Base-by-base conservation (phyloP, 495 filamentous ascomycete species). In the Cryomyces antarcticus region DNA sequence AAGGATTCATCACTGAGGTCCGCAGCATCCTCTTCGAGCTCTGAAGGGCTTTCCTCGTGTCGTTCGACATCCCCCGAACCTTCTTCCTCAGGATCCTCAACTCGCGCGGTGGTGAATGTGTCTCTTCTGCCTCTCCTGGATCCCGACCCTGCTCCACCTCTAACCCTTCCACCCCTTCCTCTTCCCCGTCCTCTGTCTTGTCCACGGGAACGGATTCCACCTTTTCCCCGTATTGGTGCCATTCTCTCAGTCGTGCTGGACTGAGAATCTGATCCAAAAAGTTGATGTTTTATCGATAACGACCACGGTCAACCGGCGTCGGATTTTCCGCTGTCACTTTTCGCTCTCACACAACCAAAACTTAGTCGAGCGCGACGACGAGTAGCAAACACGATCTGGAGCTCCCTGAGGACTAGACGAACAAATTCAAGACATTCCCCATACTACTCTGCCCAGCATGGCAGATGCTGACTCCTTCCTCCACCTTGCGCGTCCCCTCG, bases 401-500 rank as follows among this genome's bases (percentile, higher is more conserved):
- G 17, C 17, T 24, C 17, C 17, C 17, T 24, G 17, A 24, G 17
- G 17, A 24, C 2, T 24, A 1, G 17, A 24, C 1, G 2, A 24
- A 24, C 17, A 24, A 2, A 24, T 24, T 24, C 17, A 24, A 24
- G 17, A 24, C 17, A 2, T 2, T 2, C 17, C 2, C 17, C 17
- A 24, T 24, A 24, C 17, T 24, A 24, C 1, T 35, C 31, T 35
- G 33, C 38, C 27, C 38, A 28, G n/a, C 63, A 95, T 95, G 88
- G 77, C 82, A 53, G 76, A 80, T 53, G 67, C 72, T 46, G 78
- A 84, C 55, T 80, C 80, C 30, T 96, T 94, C 65, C 69, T 97
- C 53, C 92, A 97, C 61, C 79, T 97, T 47, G 79, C 88, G 56
- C 75, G 89, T 55, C 89, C 89, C 44, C 68, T 97, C 52, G 85